These are phyloP conservation scores for Cardamine resedifolia DNA, from an alignment of 345 rosid species.

Conservation along the genomic window DNA sequence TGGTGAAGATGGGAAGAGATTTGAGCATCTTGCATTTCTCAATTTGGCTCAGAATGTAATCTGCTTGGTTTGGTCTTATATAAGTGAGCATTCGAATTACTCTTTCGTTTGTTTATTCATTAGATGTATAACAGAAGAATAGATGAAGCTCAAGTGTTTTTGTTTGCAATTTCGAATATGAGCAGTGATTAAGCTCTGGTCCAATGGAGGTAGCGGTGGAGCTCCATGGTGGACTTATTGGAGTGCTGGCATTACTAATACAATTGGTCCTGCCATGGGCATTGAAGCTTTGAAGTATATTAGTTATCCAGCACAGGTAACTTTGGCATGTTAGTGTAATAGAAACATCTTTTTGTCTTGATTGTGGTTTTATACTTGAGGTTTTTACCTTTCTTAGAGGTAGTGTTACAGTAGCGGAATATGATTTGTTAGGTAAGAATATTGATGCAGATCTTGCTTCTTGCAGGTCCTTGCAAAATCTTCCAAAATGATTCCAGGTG, in stretches of 20 bases:
- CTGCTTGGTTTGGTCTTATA: conserved; percentile 87
- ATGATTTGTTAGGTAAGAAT: neutral
- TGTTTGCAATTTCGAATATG: neutral
- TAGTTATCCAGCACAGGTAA: conserved; percentile 97
- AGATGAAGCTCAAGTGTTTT: neutral
- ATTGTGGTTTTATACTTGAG: neutral
- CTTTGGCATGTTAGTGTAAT: conserved; percentile 9
- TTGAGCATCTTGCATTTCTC: conserved; percentile 87
- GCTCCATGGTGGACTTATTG: conserved; percentile 99
- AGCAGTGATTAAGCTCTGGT: conserved; percentile 92
- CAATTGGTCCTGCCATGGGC: conserved; percentile 98
- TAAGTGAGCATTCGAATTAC: conserved; percentile 56
- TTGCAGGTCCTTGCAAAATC: conserved; percentile 93
- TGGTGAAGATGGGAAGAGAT: conserved; percentile 84
- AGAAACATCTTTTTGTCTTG: neutral
- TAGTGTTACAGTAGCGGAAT: neutral
- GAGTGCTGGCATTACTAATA: conserved; percentile 97
- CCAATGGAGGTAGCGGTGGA: conserved; percentile 61
- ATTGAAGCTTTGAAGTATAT: conserved; percentile 96
- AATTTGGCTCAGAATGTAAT: conserved; percentile 95
- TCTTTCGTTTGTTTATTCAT: neutral
- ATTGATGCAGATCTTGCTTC: conserved; percentile 25
- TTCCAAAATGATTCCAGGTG: conserved; percentile 98
- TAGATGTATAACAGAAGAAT: neutral
- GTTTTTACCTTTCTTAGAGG: neutral